Conservation (phyloP, 306 rosid species). For the Abrus precatorius region DNA sequence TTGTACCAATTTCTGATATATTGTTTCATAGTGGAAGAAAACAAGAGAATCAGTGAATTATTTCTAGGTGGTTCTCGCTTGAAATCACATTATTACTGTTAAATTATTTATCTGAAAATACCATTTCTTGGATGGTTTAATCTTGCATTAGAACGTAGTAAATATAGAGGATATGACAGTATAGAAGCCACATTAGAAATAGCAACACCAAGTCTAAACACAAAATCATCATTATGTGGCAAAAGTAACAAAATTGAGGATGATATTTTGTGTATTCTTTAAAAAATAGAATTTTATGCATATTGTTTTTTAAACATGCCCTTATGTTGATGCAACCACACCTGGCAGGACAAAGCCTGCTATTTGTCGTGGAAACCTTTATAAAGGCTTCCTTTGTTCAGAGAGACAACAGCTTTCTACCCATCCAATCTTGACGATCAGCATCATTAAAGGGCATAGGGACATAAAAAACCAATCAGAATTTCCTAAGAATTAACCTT, state of each 20-base stretch:
- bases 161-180: neutral
- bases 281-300: neutral
- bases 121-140: neutral
- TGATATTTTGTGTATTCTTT: neutral
- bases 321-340: slow-evolving; percentile 9
- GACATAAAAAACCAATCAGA: neutral
- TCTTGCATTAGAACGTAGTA: neutral
- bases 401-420: neutral
- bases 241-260: neutral
- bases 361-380: slow-evolving; percentile 1
- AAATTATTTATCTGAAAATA: slow-evolving; percentile 3
- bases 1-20: neutral
- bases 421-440: neutral
- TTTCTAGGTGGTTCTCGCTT: slow-evolving; percentile 11
- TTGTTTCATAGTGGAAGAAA: neutral
- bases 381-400: slow-evolving; percentile 1
- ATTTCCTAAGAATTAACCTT: neutral
- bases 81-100: neutral
- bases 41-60: neutral
- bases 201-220: neutral
- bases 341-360: neutral
- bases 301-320: neutral
- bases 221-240: slow-evolving; percentile 3
- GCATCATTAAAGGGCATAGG: neutral
- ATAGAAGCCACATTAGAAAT: neutral